phyloP scores from a whole-genome alignment of 2,329 filamentous ascomycete species.

The Periconia digitata region DNA sequence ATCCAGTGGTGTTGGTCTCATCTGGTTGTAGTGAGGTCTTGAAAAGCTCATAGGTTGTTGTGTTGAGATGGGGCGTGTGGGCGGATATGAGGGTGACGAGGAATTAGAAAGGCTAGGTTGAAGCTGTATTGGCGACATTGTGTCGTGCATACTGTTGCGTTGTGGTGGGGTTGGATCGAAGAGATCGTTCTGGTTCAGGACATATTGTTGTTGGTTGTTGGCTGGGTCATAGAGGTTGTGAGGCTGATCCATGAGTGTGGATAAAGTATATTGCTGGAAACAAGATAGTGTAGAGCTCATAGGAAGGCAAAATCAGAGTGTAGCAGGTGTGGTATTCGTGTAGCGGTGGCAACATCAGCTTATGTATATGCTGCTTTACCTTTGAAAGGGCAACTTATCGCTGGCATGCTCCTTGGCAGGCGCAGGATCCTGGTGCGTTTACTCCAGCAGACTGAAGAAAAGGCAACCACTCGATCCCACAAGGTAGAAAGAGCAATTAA shows the following conservation, averaged over 20 bases:
- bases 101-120: not conserved
- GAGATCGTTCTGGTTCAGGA: not conserved
- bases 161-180: not conserved
- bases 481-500: not conserved
- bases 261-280: not conserved
- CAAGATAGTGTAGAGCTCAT: not conserved
- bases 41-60: not conserved
- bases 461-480: constrained; percentile 7
- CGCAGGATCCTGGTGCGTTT: constrained; percentile 10
- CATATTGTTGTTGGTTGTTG: not conserved
- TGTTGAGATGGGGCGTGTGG: not conserved
- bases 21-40: not conserved
- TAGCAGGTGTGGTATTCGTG: too few species aligned
- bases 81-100: not conserved
- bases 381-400: not conserved
- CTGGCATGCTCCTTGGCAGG: not conserved
- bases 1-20: not conserved
- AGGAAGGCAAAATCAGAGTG: too few species aligned
- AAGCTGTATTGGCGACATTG: not conserved
- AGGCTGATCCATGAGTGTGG: not conserved
- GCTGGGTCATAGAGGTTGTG: not conserved
- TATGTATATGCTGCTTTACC: constrained; percentile 5
- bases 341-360: constrained; percentile 10
- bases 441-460: constrained; percentile 13
- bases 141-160: too few species aligned